Evolutionary conservation across 495 filamentous ascomycete genomes (phyloP).

Genomic region (Penicillium lagena): DNA sequence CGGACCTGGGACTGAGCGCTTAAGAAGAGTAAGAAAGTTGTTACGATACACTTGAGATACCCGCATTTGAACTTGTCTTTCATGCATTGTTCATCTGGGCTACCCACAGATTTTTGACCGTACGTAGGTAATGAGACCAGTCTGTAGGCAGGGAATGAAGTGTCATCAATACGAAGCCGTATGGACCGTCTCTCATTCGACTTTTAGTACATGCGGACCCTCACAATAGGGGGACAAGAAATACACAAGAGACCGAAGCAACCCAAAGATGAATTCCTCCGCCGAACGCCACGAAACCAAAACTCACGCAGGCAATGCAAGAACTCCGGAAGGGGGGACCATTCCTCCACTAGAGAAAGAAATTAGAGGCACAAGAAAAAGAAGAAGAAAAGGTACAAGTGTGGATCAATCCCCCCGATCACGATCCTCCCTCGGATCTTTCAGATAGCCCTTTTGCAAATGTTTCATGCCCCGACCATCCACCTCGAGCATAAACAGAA

Average conservation of each 20-base stretch:
- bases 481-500: constrained; percentile 44
- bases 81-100: too few relatives aligned
- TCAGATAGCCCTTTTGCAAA: constrained; percentile 39
- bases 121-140: too few relatives aligned
- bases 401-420: constrained; percentile 18
- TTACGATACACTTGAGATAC: too few relatives aligned
- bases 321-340: constrained; percentile 1
- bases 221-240: too few relatives aligned
- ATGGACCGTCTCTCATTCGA: too few relatives aligned
- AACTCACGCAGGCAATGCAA: constrained; percentile 15
- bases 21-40: background rate
- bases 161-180: too few relatives aligned
- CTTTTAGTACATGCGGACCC: too few relatives aligned
- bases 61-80: too few relatives aligned
- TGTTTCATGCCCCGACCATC: constrained; percentile 40
- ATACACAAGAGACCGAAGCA: background rate
- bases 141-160: too few relatives aligned
- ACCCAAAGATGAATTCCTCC: background rate
- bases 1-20: background rate
- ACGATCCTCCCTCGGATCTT: constrained; percentile 38
- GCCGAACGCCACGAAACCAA: constrained; percentile 15
- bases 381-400: constrained; percentile 16
- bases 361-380: constrained; percentile 8
- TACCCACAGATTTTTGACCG: too few relatives aligned
- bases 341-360: background rate